phyloP scores from a whole-genome alignment of 176 grass and related monocot genomes.

The Hordeum vulgare region MorexV3_pseudomolecules_assembly NC_058523.1:506077035-506077534 shows the following conservation, averaged over 20 bases:
- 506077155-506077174: too few relatives aligned
- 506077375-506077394: slow-evolving; percentile 84
- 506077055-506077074: neutral
- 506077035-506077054: neutral
- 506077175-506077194: slow-evolving; percentile 37
- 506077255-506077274: slow-evolving; percentile 38
- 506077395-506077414: slow-evolving; percentile 99
- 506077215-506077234: slow-evolving; percentile 69
- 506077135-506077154: neutral
- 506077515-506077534: accelerated
- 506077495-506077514: too few relatives aligned
- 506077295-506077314: slow-evolving; percentile 63
- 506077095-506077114: neutral
- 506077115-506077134: neutral
- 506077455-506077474: slow-evolving; percentile 12
- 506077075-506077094: neutral
- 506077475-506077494: neutral
- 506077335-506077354: slow-evolving; percentile 97
- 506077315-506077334: slow-evolving; percentile 59
- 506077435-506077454: slow-evolving; percentile 32
- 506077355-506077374: slow-evolving; percentile 56
- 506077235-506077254: slow-evolving; percentile 88
- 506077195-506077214: slow-evolving; percentile 29
- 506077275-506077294: slow-evolving; percentile 51
- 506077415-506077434: slow-evolving; percentile 93